Base-by-base conservation (phyloP, 441 rosid genomes). In the Populus hybrid region DNA sequence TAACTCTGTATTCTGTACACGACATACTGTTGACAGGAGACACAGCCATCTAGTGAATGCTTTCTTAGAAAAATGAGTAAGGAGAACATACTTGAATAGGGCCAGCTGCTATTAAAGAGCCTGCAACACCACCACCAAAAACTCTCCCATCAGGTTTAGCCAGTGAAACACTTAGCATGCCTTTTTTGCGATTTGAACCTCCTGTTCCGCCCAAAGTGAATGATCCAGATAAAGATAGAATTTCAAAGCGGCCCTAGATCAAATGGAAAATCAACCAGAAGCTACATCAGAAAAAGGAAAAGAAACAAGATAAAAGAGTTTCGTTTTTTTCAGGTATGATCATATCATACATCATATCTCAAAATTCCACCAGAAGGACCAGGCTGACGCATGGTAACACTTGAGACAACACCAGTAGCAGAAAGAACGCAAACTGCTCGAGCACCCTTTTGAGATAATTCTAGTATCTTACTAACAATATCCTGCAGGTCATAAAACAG, bases 361-460 rank as follows among this genome's bases (percentile, higher is more conserved):
- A 85, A 36, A 67, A 70, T 68, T 50, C 82, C 88, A 21, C 50
- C 73, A 21, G 80, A 66, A 75, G 86, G 54, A 73, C 78, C 77
- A 30, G 88, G 79, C 21, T 79, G 78, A 70, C 74, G 67, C 7
- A 89, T 46, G 0, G 77, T 46, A 26, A 50, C 89, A 70, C 75
- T 79, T 5, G 88, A 86, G 61, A 89, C 76, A 9, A 67, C 54
- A 70, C 92, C 92, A 40, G 73, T 79, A 24, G 86, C 89, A 70
- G 89, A 78, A 69, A 89, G 85, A 77, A 88, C n/a, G 54, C 83
- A 86, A 40, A 86, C 69, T 20, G 92, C 81, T 57, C 81, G 80
- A 65, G 75, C 12, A 71, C 69, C 72, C 24, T 2, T 61, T 67
- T 30, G 68, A 23, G 76, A 57, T 59, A 86, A 77, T 8, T 82